Conservation (phyloP, 768 basidiomycete species). For the Podaxis sp. region DNA sequence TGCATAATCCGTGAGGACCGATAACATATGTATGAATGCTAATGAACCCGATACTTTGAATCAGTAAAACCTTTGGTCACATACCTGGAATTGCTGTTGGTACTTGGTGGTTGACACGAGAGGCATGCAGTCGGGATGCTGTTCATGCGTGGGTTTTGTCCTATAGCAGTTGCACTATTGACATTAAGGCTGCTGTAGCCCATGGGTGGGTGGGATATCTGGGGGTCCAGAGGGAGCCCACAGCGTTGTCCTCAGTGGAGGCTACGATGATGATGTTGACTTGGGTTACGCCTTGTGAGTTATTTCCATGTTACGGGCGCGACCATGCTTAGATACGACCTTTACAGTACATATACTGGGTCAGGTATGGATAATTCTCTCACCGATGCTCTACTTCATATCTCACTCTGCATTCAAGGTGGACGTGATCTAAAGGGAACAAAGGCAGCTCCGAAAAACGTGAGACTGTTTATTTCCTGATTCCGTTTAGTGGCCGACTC, state of each 20-base stretch:
- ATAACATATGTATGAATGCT: neutral
- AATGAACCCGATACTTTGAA: neutral
- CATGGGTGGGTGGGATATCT: conserved; percentile 81
- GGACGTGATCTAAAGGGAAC: conserved; percentile 88
- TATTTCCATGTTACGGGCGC: neutral
- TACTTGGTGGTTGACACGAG: conserved; percentile 77
- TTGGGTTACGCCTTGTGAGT: conserved; percentile 79
- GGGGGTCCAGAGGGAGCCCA: conserved; percentile 66
- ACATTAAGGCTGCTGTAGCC: conserved; percentile 36
- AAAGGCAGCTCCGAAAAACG: conserved; percentile 78
- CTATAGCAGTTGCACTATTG: neutral
- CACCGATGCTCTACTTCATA: neutral
- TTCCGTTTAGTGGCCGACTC: neutral
- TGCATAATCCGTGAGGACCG: conserved; percentile 48
- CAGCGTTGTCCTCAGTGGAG: conserved; percentile 85
- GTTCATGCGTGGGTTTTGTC: conserved; percentile 70
- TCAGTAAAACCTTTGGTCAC: conserved; percentile 71
- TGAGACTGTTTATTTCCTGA: conserved; percentile 25
- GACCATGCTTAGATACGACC: neutral
- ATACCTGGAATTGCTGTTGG: conserved; percentile 81
- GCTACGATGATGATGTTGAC: conserved; percentile 84
- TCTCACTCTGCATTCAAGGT: conserved; percentile 35
- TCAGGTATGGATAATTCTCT: conserved; percentile 42
- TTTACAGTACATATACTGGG: conserved; percentile 70
- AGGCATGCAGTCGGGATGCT: conserved; percentile 67